Percentiles rank a stretch among this genome's conserved stretches.
These are phyloP conservation scores for Pseudogymnoascus sp. DNA, from an alignment of 2,329 filamentous ascomycete species.

Conservation along the genomic window DNA sequence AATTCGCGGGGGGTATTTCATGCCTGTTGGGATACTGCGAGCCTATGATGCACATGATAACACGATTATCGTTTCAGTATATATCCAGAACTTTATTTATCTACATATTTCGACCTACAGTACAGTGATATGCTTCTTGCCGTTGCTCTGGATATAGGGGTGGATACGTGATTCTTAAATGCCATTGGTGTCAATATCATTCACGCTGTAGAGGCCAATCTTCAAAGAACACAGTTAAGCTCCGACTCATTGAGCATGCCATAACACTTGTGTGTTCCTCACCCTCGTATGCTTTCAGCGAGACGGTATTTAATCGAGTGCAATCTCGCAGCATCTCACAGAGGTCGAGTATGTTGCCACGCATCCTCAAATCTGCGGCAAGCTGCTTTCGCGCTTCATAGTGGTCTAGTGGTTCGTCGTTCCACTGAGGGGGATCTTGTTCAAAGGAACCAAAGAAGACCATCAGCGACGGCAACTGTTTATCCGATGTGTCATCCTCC, in stretches of 20 bases:
- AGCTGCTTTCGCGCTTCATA: constrained; percentile 3
- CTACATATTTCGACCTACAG: no score
- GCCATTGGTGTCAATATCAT: neutral
- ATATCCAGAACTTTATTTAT: no score
- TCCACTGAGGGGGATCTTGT: neutral
- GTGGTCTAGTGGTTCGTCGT: neutral
- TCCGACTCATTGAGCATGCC: constrained; percentile 4
- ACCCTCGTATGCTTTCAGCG: neutral
- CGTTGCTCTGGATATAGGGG: no score
- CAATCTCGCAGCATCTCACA: neutral
- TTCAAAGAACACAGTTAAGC: neutral
- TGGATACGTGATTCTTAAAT: no score
- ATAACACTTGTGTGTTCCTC: constrained; percentile 5
- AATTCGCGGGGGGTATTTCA: neutral
- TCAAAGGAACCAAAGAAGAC: neutral
- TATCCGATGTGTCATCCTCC: neutral
- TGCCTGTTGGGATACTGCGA: neutral
- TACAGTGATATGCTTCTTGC: no score
- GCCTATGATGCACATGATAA: neutral
- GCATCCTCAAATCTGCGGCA: neutral
- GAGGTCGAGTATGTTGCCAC: neutral
- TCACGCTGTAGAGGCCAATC: neutral
- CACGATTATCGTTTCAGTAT: neutral
- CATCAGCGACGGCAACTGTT: neutral
- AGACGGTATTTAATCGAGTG: neutral